These are phyloP conservation scores for Ganoderma meredithae DNA, from an alignment of 1,284 basidiomycete genomes.

Conservation along the genomic window DNA sequence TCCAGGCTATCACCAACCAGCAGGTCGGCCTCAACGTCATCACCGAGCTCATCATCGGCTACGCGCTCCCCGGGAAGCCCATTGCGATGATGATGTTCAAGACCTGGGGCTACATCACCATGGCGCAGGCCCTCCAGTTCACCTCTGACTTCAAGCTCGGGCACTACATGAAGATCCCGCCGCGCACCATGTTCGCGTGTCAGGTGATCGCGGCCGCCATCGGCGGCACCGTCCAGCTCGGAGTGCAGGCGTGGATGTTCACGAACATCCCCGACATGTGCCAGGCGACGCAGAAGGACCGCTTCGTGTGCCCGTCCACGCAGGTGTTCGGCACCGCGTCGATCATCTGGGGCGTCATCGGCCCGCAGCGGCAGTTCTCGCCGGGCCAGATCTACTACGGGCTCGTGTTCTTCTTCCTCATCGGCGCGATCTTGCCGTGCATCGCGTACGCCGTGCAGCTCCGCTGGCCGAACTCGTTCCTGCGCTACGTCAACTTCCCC, in stretches of 20 bases:
- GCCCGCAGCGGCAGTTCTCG: conserved; percentile 50
- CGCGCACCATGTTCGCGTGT: conserved; percentile 61
- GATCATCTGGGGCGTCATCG: conserved; percentile 50
- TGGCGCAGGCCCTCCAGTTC: conserved; percentile 53
- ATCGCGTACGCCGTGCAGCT: conserved; percentile 44
- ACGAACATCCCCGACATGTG: conserved; percentile 63
- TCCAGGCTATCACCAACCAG: conserved; percentile 62
- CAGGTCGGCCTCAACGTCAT: conserved; percentile 59
- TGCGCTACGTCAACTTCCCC: conserved; percentile 82
- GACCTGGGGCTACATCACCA: conserved; percentile 56
- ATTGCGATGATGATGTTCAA: conserved; percentile 67
- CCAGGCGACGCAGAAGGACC: conserved; percentile 50
- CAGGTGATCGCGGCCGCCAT: conserved; percentile 71
- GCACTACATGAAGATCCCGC: conserved; percentile 77
- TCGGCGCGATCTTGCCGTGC: conserved; percentile 51
- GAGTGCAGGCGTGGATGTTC: conserved; percentile 76
- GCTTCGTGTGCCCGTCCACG: conserved; percentile 59
- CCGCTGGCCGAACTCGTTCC: conserved; percentile 55
- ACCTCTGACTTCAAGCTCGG: conserved; percentile 77
- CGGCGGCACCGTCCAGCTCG: conserved; percentile 69
- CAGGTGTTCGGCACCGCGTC: conserved; percentile 42
- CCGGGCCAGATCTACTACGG: conserved; percentile 49
- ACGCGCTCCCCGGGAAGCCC: conserved; percentile 55
- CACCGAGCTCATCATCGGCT: conserved; percentile 58
- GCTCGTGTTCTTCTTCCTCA: conserved; percentile 55